Percentiles rank a stretch among this genome's conserved stretches.
Conservation (phyloP, 1,284 basidiomycete genomes). For the Peniophora sp. region DNA sequence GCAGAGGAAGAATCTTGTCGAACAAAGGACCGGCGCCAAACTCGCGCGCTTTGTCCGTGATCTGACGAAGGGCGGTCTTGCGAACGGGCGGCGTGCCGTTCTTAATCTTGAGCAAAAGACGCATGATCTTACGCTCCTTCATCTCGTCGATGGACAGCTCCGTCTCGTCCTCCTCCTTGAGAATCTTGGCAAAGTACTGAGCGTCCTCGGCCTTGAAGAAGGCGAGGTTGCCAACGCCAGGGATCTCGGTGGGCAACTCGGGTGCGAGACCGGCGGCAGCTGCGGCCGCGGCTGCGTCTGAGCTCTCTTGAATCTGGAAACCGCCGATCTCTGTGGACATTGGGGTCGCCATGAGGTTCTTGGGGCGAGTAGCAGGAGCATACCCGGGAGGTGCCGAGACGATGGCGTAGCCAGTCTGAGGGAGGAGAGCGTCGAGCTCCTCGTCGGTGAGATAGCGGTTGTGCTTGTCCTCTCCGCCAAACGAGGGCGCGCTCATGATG, state of each 20-base stretch:
- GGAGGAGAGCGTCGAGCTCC: constrained; percentile 89
- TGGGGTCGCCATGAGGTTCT: constrained; percentile 71
- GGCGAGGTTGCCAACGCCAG: constrained; percentile 92
- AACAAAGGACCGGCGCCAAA: constrained; percentile 99
- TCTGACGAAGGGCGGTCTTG: constrained; percentile 95
- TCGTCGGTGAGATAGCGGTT: constrained; percentile 94
- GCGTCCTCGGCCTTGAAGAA: constrained; percentile 99
- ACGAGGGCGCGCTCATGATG: constrained; percentile 79
- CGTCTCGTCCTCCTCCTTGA: constrained; percentile 93
- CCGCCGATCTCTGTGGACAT: constrained; percentile 65
- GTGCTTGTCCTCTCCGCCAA: constrained; percentile 87
- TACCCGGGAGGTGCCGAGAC: constrained; percentile 94
- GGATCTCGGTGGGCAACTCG: constrained; percentile 97
- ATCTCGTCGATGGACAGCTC: constrained; percentile 96
- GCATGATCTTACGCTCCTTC: constrained; percentile 99
- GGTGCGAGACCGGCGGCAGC: constrained; percentile 89
- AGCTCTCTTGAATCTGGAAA: constrained; percentile 95
- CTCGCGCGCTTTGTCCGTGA: constrained; percentile 99
- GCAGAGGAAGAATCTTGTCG: constrained; percentile 96
- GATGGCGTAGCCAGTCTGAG: constrained; percentile 81
- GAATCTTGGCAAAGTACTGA: constrained; percentile 94
- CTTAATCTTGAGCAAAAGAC: constrained; percentile 98
- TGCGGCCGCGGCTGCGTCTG: constrained; percentile 78
- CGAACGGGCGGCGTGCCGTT: constrained; percentile 98
- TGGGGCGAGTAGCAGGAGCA: constrained; percentile 74